Base-by-base conservation (phyloP, 2,329 filamentous ascomycete genomes). In the Epichloe amarillans region DNA sequence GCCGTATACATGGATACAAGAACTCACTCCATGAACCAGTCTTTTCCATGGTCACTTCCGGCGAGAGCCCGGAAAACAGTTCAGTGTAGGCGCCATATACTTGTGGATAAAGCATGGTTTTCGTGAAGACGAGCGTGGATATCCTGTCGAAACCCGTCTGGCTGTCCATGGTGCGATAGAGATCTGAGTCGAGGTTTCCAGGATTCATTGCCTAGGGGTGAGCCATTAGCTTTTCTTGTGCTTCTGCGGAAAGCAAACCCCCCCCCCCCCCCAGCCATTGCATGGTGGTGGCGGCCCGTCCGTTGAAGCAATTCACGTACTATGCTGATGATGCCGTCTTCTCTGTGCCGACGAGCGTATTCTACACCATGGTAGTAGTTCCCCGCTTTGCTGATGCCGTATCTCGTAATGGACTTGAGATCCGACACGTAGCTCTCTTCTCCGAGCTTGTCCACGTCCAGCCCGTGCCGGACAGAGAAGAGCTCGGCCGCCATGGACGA, bases 1-100 rank as follows among this genome's bases (percentile, higher is more conserved):
- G 12, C 7, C 10, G 4, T 38, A 0, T 1, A 3, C 2, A 1
- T 38, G 5, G 1, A 6, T n/a, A 6, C 14, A n/a, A 3, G 37
- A n/a, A 38, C 37, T 38, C n/a, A 38, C 37, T 38, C 37, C 37
- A 38, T 15, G 37, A 38, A 15, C 14, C 37, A 38, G 14, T 38
- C 37, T 56, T 52, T 6, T 60, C 68, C 1, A 65, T 39, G 0
- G 65, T 71, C 3, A 76, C 61, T 0, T 73, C 65, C 0, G 68
- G 66, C 0, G 72, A 71, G 39, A 73, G 61, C 0, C 65, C 73
- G 0, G 72, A 67, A 52, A 68, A 78, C 1, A 77, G 55, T 52
- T 72, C 66, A 0, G 74, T 74, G 56, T 74, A 76, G 0, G 72
- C 73, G 0, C 73, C 75, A 30, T 66, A 59, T 11, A 66, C 50